Conservation (phyloP, 805 yeast species). For the Priceomyces medius region DNA sequence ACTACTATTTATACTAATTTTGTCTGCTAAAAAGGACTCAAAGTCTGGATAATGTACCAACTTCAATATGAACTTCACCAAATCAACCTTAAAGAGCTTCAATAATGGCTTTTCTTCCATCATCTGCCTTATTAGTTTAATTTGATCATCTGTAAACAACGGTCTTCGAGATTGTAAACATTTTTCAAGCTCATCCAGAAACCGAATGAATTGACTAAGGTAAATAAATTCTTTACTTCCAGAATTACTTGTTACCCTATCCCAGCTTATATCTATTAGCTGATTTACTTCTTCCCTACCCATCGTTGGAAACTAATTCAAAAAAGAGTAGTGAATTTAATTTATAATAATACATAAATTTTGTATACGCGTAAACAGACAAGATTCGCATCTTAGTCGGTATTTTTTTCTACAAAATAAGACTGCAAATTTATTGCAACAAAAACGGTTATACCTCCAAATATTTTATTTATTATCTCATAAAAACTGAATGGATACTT, state of each 20-base stretch:
- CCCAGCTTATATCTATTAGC: conserved; percentile 23
- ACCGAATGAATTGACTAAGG: conserved; percentile 18
- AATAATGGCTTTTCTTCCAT: conserved; percentile 17
- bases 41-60: conserved; percentile 20
- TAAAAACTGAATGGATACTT: no score
- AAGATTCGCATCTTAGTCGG: background rate
- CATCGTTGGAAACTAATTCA: background rate
- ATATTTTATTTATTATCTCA: no score
- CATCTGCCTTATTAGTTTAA: conserved; percentile 15
- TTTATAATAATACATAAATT: background rate
- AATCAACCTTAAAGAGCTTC: conserved; percentile 21
- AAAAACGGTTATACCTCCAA: no score
- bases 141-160: conserved; percentile 19
- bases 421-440: background rate
- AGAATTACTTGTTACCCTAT: conserved; percentile 7
- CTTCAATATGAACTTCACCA: conserved; percentile 23
- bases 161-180: conserved; percentile 12
- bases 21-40: conserved; percentile 19
- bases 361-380: background rate
- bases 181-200: conserved; percentile 22
- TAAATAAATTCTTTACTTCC: conserved; percentile 18
- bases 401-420: background rate
- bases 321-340: background rate
- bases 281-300: conserved; percentile 11
- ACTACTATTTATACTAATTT: conserved; percentile 15